These are phyloP conservation scores for Cicer yamashitae DNA, from an alignment of 306 rosid species.

Conservation along the genomic window DNA sequence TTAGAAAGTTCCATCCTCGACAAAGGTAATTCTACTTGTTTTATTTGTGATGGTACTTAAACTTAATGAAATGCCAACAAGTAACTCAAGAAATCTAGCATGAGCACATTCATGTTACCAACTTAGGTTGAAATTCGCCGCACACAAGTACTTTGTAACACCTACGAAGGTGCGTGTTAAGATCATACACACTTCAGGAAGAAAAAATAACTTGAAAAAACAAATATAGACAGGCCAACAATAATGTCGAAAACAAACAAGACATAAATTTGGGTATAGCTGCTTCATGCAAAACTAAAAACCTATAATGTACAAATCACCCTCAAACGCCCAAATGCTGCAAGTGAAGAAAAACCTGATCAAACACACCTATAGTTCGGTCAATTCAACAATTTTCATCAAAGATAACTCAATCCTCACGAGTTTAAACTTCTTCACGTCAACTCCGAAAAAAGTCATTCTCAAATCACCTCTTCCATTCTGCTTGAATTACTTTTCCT, in stretches of 20 bases:
- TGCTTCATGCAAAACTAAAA: slow-evolving; percentile 54
- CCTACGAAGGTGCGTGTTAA: slow-evolving; percentile 26
- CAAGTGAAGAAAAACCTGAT: slow-evolving; percentile 53
- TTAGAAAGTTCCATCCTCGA: too few relatives aligned
- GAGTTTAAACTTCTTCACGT: slow-evolving; percentile 49
- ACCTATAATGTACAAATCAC: slow-evolving; percentile 96
- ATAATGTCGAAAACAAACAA: slow-evolving; percentile 54
- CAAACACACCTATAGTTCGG: slow-evolving; percentile 57
- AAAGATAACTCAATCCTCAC: slow-evolving; percentile 49
- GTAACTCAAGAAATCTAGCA: not conserved
- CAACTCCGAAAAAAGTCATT: slow-evolving; percentile 45
- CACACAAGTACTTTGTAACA: slow-evolving; percentile 23
- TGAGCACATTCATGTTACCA: slow-evolving; percentile 6
- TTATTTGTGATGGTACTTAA: not conserved
- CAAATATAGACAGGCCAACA: slow-evolving; percentile 50
- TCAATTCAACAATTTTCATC: slow-evolving; percentile 50
- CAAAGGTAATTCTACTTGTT: too few relatives aligned
- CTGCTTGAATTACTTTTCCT: slow-evolving; percentile 87
- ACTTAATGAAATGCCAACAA: not conserved
- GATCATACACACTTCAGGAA: slow-evolving; percentile 35
- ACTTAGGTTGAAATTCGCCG: slow-evolving; percentile 9
- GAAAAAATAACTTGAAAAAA: slow-evolving; percentile 12
- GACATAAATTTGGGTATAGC: slow-evolving; percentile 46
- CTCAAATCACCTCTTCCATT: slow-evolving; percentile 80
- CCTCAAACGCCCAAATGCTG: slow-evolving; percentile 71